phyloP scores from a whole-genome alignment of 805 yeast genomes.

The Metschnikowia colocasiae region DNA sequence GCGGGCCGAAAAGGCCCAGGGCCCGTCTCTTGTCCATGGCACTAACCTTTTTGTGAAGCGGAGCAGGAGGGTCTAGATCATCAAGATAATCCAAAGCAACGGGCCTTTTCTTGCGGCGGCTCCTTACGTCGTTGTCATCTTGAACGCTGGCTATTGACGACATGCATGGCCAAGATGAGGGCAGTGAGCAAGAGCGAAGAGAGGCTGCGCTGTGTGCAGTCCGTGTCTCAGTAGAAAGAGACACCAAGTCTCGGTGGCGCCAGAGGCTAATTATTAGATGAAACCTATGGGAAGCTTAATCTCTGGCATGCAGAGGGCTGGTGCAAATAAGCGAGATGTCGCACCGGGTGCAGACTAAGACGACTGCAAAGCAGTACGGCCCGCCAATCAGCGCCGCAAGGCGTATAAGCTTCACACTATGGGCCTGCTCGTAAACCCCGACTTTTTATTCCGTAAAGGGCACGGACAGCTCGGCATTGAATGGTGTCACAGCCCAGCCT shows the following conservation, averaged over 20 bases:
- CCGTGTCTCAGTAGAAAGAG: background rate
- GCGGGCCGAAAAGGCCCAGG: background rate
- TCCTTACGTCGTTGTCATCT: background rate
- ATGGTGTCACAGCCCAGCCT: too few relatives aligned
- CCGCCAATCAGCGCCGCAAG: background rate
- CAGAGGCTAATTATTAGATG: background rate
- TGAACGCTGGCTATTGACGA: background rate
- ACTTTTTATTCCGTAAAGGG: background rate
- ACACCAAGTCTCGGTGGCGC: background rate
- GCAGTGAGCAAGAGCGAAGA: background rate
- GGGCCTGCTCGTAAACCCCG: background rate
- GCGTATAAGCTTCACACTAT: background rate
- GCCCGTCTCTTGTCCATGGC: slow-evolving; percentile 1
- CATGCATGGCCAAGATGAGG: background rate
- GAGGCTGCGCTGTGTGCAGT: background rate
- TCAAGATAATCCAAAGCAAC: background rate
- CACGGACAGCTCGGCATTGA: too few relatives aligned
- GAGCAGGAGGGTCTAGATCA: background rate
- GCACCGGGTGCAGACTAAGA: background rate
- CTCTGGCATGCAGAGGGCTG: background rate
- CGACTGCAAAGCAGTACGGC: background rate
- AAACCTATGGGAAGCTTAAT: background rate
- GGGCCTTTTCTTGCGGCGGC: background rate
- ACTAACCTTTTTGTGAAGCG: slow-evolving; percentile 3
- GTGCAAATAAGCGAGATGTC: background rate